Percentiles rank a stretch among this genome's conserved stretches.
Conservation (phyloP, 176 grass and related monocot species). For the Musa beccarii region DNA sequence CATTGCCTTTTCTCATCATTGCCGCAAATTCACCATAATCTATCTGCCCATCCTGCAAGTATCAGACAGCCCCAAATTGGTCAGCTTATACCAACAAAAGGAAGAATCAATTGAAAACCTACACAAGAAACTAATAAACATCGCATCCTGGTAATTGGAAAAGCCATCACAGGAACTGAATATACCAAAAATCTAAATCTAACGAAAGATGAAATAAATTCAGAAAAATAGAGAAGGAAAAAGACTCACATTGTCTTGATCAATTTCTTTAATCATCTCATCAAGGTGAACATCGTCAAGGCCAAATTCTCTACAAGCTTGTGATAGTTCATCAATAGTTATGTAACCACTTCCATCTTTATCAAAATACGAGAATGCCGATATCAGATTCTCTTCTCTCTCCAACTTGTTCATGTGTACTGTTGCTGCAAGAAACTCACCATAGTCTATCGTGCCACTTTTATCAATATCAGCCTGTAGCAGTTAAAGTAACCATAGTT, state of each 20-base stretch:
- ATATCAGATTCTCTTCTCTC: constrained; percentile 82
- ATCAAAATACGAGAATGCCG: constrained; percentile 88
- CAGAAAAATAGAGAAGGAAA: neutral
- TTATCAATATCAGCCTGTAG: constrained; percentile 42
- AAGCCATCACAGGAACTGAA: too few relatives aligned
- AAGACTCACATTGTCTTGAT: constrained; percentile 63
- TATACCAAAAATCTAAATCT: neutral
- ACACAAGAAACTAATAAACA: too few relatives aligned
- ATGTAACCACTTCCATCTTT: constrained; percentile 94
- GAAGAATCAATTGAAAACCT: neutral
- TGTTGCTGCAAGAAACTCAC: constrained; percentile 87
- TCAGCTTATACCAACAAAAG: too few relatives aligned
- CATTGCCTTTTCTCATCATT: constrained; percentile 94
- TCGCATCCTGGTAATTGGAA: too few relatives aligned
- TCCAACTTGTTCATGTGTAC: constrained; percentile 93
- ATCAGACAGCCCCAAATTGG: too few relatives aligned
- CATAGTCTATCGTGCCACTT: constrained; percentile 77
- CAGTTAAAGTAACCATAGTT: neutral
- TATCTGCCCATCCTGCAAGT: constrained; percentile 80
- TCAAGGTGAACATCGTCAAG: constrained; percentile 85
- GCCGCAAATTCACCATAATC: constrained; percentile 76
- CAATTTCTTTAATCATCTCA: constrained; percentile 90
- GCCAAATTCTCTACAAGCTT: constrained; percentile 72
- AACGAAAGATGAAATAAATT: neutral
- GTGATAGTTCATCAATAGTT: constrained; percentile 84